Evolutionary conservation across 106 monocot genomes (phyloP).

Genomic region (Hemerocallis citrina): DNA sequence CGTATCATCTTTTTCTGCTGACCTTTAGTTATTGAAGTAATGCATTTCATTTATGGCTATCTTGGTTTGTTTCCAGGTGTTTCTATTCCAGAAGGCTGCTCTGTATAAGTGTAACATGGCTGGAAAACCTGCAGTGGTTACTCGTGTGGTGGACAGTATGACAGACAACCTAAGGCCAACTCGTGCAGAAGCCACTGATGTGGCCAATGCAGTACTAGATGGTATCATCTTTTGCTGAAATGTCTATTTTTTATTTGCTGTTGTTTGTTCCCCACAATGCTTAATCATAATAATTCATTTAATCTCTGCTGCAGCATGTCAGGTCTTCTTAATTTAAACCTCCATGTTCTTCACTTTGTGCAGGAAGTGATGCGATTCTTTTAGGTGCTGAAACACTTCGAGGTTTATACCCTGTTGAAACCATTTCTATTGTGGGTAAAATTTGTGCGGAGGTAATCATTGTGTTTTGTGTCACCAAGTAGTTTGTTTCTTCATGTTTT

Average conservation of each 20-base stretch:
- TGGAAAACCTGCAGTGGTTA: conserved; percentile 92
- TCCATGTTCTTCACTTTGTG: conserved; percentile 6
- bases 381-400: conserved; percentile 95
- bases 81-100: conserved; percentile 93
- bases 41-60: conserved; percentile 2
- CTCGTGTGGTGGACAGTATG: conserved; percentile 96
- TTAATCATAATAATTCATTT: not conserved
- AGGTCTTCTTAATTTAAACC: not conserved
- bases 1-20: not conserved
- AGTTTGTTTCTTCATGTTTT: not conserved
- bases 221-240: conserved; percentile 34
- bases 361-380: conserved; percentile 95
- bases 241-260: not conserved
- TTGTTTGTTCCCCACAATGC: not conserved
- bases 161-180: conserved; percentile 94
- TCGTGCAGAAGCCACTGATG: conserved; percentile 98
- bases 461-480: not conserved
- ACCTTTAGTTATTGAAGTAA: not conserved
- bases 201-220: conserved; percentile 97
- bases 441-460: conserved; percentile 78
- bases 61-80: conserved; percentile 52
- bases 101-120: conserved; percentile 92
- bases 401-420: conserved; percentile 87
- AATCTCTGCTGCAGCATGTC: not conserved
- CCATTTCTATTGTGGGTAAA: conserved; percentile 81